These are phyloP conservation scores for Cladorrhinum sp. DNA, from an alignment of 2,329 filamentous ascomycete species.

Conservation along the genomic window DNA sequence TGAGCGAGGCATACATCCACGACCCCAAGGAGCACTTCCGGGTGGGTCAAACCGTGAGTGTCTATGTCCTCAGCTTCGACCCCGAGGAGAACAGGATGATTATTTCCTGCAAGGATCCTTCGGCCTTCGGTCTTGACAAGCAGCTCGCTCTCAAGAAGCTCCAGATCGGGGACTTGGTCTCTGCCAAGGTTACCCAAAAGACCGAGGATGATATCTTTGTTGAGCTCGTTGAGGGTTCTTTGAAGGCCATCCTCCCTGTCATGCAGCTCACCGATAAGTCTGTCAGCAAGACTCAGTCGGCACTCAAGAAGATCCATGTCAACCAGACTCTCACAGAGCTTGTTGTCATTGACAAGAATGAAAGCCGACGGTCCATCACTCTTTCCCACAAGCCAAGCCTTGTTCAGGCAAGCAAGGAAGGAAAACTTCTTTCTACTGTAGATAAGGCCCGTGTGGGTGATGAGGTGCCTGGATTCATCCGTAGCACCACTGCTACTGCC, in stretches of 20 bases:
- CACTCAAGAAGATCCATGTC: slow-evolving; percentile 76
- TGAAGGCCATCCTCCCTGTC: slow-evolving; percentile 74
- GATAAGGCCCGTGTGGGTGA: slow-evolving; percentile 69
- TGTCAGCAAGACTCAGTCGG: slow-evolving; percentile 69
- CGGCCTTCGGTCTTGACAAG: slow-evolving; percentile 69
- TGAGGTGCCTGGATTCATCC: slow-evolving; percentile 73
- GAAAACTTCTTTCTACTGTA: slow-evolving; percentile 68
- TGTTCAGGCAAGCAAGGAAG: slow-evolving; percentile 68
- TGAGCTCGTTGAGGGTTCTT: slow-evolving; percentile 67
- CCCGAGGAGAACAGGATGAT: slow-evolving; percentile 67
- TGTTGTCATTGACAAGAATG: slow-evolving; percentile 82
- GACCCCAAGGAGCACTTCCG: slow-evolving; percentile 88
- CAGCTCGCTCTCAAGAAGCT: slow-evolving; percentile 74
- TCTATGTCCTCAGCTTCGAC: slow-evolving; percentile 81
- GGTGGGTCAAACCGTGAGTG: slow-evolving; percentile 83
- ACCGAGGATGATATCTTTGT: slow-evolving; percentile 72
- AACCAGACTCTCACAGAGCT: slow-evolving; percentile 80
- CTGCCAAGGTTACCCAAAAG: slow-evolving; percentile 78
- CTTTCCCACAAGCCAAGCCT: slow-evolving; percentile 82
- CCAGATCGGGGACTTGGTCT: slow-evolving; percentile 69
- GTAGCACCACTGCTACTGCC: slow-evolving; percentile 76
- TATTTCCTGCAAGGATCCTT: slow-evolving; percentile 90
- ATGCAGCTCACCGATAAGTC: slow-evolving; percentile 85
- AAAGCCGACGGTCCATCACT: slow-evolving; percentile 69
- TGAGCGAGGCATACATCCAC: slow-evolving; percentile 95